Percentiles rank a stretch among this genome's conserved stretches.
These are phyloP conservation scores for Nakazawaea laoshanensis DNA, from an alignment of 805 yeast genomes.

Conservation along the genomic window DNA sequence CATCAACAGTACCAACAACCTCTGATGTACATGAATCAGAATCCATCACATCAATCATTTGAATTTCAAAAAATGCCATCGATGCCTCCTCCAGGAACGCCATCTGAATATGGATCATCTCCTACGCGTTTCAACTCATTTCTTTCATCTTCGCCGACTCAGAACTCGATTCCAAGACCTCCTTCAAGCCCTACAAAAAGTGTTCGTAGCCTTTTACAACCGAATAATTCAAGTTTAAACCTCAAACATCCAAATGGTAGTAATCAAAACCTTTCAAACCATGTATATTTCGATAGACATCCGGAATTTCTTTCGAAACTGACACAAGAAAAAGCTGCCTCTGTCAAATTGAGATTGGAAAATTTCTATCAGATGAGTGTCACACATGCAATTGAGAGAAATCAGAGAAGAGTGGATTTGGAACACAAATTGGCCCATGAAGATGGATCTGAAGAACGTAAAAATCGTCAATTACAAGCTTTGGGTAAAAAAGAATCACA, in stretches of 20 bases:
- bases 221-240: slow-evolving; percentile 22
- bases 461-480: slow-evolving; percentile 69
- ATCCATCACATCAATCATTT: too few relatives aligned
- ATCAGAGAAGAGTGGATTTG: slow-evolving; percentile 81
- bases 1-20: slow-evolving; percentile 11
- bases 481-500: slow-evolving; percentile 87
- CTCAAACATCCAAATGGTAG: slow-evolving; percentile 11
- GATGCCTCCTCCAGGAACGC: slow-evolving; percentile 17
- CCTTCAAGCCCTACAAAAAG: slow-evolving; percentile 26
- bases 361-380: slow-evolving; percentile 82
- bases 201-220: slow-evolving; percentile 21
- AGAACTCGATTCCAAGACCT: slow-evolving; percentile 18
- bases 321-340: slow-evolving; percentile 78
- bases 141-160: slow-evolving; percentile 16
- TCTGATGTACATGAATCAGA: neutral
- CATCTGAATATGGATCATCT: slow-evolving; percentile 10
- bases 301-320: slow-evolving; percentile 69
- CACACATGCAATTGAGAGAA: slow-evolving; percentile 88
- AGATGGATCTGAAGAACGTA: slow-evolving; percentile 77
- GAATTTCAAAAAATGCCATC: slow-evolving; percentile 17
- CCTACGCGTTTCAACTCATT: slow-evolving; percentile 13
- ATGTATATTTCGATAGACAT: slow-evolving; percentile 71
- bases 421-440: slow-evolving; percentile 66
- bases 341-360: slow-evolving; percentile 73
- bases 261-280: slow-evolving; percentile 20